Evolutionary conservation across 768 basidiomycete genomes (phyloP), one percentile per base, ranked within the genome.

Genomic region (Amanita polypyramis): DNA sequence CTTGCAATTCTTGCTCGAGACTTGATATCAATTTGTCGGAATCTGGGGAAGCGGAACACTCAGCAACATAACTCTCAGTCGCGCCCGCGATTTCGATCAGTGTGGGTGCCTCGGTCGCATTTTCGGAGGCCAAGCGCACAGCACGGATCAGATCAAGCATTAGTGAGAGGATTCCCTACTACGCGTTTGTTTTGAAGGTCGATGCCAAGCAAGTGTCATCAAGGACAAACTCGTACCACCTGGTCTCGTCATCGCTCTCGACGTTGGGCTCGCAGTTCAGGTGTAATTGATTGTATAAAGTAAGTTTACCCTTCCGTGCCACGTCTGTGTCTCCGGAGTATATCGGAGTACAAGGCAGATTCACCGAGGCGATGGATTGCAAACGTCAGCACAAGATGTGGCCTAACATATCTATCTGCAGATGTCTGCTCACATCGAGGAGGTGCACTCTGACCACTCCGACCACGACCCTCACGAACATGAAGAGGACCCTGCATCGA

Each of bases 361-460:
- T 37, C 36, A 27, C 32, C 29, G 35, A 32, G 46, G 36, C 27
- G 60, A 51, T 73, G 70, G 70, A 71, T 73, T 63, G 46, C 37
- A 47, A 43, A 34, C 27, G 21, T 47, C 48, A 27, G 37, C 45
- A 41, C 49, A 49, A 46, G 70, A 70, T 70, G 62, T 51, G 52
- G 53, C 57, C 49, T 55, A 54, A 52, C 14, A 17, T 30, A 38
- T 35, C 47, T 20, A 51, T 50, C 50, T 30, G 15, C 49, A 77
- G 82, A 87, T 87, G 85, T 82, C 82, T 52, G 82, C 85, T 45
- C 80, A 81, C 59, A 87, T 89, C 58, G 89, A 92, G 68, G 89
- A 92, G 73, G 68, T 90, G 55, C 61, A 63, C 54, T 89, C 87
- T 50, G 87, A 89, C 71, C 82, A 86, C 67, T 84, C 82, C 54